A percentile compares a stretch with the other conserved stretches of the same genome.
Conservation (phyloP, 2,329 filamentous ascomycete genomes). For the Ophiosphaerella narmari region DNA sequence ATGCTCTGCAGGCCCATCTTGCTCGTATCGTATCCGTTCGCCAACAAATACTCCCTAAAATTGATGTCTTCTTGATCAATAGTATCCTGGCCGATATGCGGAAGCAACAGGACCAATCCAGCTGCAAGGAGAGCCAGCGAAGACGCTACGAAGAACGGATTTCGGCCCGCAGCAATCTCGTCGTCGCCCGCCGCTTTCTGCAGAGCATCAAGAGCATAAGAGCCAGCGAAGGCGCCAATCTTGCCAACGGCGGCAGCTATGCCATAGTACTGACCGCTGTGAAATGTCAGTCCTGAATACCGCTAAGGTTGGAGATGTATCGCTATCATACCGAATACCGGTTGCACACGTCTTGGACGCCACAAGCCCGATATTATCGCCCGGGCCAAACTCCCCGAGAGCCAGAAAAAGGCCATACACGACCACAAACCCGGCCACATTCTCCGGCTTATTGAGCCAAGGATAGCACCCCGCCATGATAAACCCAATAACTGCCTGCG, state of each 20-base stretch:
- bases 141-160: slow-evolving; percentile 87
- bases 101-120: slow-evolving; percentile 70
- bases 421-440: slow-evolving; percentile 77
- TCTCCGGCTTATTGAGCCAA: slow-evolving; percentile 66
- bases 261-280: slow-evolving; percentile 71
- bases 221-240: slow-evolving; percentile 83
- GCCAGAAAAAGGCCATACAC: slow-evolving; percentile 79
- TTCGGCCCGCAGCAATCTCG: slow-evolving; percentile 66
- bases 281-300: neutral
- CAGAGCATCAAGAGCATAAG: slow-evolving; percentile 75
- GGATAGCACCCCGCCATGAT: slow-evolving; percentile 83
- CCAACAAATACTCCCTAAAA: slow-evolving; percentile 75
- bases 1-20: slow-evolving; percentile 53
- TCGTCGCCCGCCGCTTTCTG: slow-evolving; percentile 46
- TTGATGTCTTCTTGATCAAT: slow-evolving; percentile 76
- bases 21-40: slow-evolving; percentile 75
- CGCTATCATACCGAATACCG: slow-evolving; percentile 62
- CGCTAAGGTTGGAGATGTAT: neutral
- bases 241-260: slow-evolving; percentile 76
- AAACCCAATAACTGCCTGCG: slow-evolving; percentile 81
- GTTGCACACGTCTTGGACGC: slow-evolving; percentile 89
- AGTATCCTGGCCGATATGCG: slow-evolving; percentile 80
- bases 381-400: slow-evolving; percentile 80
- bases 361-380: slow-evolving; percentile 87
- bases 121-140: slow-evolving; percentile 73